Base-by-base conservation (phyloP, 139 green algal species). In the Chlorella sp. region DNA sequence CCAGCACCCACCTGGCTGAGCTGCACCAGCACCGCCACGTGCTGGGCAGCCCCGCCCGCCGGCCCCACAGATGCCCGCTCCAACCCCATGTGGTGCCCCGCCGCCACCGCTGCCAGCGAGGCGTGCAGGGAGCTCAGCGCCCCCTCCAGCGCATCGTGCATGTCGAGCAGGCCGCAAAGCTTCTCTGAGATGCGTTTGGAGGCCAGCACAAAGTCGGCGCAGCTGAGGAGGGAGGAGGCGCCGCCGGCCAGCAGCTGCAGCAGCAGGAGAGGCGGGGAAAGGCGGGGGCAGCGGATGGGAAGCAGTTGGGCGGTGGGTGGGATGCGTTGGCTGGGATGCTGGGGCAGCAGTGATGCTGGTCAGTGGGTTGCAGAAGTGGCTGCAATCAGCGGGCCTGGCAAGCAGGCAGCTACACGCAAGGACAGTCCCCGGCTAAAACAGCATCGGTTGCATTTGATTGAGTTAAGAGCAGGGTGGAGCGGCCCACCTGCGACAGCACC, bases 161-260 rank as follows among this genome's bases (percentile, higher is more conserved):
- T 93, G 64, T 93, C 92, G 80, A 94, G 86, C 85, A 91, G 42
- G 37, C 89, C 91, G 76, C 89, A 92, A 53, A 93, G 68, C 91
- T 93, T 91, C 5, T 92, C 87, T 36, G 89, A 87, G 40, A 76
- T 60, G 48, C 89, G 82, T 32, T 71, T 87, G 39, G 37, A 39
- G 36, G 37, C 34, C 61, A 93, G 73, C 32, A 93, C 91, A 61
- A 68, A 66, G 42, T 87, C 85, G 19, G 89, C 90, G 28, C 37
- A 61, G 9, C 83, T 68, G 5, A 86, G 61, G 1, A 90, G 42
- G 16, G 78, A 60, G 0, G 71, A 79, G 0, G 78, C 71, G 24
- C 81, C 75, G 40, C 81, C 81, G 4, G 79, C 26, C 18, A 88
- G 66, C 32, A 93, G 87, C 89, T 93, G 75, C 40, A 64, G 78